Evolutionary conservation across 2,329 filamentous ascomycete genomes (phyloP), one percentile per base, ranked within the genome.

Genomic region (Neobulgaria alba): DNA sequence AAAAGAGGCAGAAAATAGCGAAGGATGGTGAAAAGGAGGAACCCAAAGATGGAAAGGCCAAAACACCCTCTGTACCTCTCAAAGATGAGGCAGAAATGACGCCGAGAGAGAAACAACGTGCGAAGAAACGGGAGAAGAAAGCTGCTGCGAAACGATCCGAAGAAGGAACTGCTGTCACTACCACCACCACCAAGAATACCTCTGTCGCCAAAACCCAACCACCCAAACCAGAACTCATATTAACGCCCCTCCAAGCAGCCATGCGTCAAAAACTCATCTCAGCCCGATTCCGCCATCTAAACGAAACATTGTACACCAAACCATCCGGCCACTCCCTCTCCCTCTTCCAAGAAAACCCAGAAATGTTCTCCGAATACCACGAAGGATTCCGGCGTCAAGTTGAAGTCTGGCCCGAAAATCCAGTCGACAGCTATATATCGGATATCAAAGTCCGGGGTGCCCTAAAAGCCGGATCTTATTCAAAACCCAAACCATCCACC

Each of bases 281-380:
- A 8, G 89, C 92, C 1, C 88, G 92, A 43, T 98, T 98, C 75
- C 87, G 92, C 49, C 88, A 96, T 64, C 79, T 98, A 47, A 98
- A 98, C 63, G 85, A 98, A 67, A 90, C 87, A 0, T 79, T 98
- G 10, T 98, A 98, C 67, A 96, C 90, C 3, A 85, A 82, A 5
- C 85, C 89, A 1, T 98, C 92, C 0, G 69, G 71, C 26, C 79
- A 92, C 50, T 85, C 92, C n/a, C 78, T 92, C 53, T 67, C 73
- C 37, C 77, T 96, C 17, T 96, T 98, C 68, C 70, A 77, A 38
- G 71, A 83, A 23, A 86, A 85, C 36, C 92, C 92, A 0, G 86
- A 94, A 59, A 89, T 96, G 73, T 98, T 96, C 66, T 73, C 78
- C 52, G 89, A 96, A 65, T 98, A 98, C 64, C 92, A 98, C 66